These are phyloP conservation scores for Camellia japonica DNA, from an alignment of 148 eudicot species.

Conservation along the genomic window DNA sequence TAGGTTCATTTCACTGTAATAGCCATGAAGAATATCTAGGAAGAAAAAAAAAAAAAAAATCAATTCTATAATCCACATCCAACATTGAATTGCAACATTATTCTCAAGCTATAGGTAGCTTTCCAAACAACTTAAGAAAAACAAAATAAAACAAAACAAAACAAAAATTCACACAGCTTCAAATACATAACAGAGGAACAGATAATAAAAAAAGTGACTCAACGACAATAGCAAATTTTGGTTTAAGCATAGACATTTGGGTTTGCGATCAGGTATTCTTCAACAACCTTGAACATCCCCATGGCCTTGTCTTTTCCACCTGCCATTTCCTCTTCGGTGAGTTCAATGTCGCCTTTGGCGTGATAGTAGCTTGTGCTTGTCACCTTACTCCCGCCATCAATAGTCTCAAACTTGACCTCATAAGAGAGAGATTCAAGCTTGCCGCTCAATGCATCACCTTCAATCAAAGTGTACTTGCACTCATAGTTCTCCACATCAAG, in stretches of 20 bases:
- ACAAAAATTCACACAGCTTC: too few relatives aligned
- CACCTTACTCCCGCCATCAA: neutral
- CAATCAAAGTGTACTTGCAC: slow-evolving; percentile 8
- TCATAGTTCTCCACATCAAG: slow-evolving; percentile 8
- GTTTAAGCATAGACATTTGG: slow-evolving; percentile 22
- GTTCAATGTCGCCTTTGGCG: slow-evolving; percentile 7
- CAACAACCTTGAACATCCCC: slow-evolving; percentile 16
- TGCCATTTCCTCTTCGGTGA: slow-evolving; percentile 19
- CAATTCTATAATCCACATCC: too few relatives aligned
- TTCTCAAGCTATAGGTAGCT: too few relatives aligned
- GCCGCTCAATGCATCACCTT: slow-evolving; percentile 15
- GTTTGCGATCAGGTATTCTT: slow-evolving; percentile 23
- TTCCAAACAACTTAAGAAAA: too few relatives aligned
- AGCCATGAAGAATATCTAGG: too few relatives aligned
- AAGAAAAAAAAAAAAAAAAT: too few relatives aligned
- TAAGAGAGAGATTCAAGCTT: neutral
- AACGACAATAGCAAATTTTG: too few relatives aligned
- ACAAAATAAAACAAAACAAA: too few relatives aligned
- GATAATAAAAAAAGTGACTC: too few relatives aligned
- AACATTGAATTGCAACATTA: too few relatives aligned
- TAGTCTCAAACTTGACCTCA: slow-evolving; percentile 14
- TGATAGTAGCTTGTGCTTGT: slow-evolving; percentile 16
- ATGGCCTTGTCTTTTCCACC: slow-evolving; percentile 15
- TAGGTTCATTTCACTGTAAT: too few relatives aligned
- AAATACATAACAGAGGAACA: too few relatives aligned